A percentile compares a stretch with the other conserved stretches of the same genome.
These are phyloP conservation scores for Aspergillus fumigatus DNA, from an alignment of 2,329 filamentous ascomycete genomes.

Conservation along the genomic window DNA sequence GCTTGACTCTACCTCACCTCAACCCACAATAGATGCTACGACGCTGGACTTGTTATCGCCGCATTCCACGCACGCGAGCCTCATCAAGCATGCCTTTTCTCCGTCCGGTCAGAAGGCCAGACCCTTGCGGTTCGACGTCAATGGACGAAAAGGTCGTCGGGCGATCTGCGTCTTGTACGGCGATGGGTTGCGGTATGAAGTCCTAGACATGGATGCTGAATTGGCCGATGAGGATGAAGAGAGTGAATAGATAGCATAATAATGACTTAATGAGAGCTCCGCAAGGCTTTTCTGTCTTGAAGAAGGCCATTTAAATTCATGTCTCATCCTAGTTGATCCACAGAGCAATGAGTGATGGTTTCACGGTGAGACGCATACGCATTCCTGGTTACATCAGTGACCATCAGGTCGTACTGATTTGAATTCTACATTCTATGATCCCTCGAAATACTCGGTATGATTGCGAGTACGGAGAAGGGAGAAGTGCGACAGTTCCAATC, in stretches of 20 bases:
- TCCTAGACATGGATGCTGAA: conserved; percentile 52
- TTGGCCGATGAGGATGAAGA: conserved; percentile 27
- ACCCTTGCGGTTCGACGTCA: conserved; percentile 50
- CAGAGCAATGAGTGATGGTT: conserved; percentile 14
- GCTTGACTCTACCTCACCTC: conserved; percentile 5
- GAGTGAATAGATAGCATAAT: conserved; percentile 13
- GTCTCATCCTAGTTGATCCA: background rate
- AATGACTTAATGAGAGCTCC: background rate
- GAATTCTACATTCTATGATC: background rate
- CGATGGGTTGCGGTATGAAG: conserved; percentile 50
- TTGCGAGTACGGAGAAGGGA: background rate
- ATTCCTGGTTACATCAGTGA: background rate
- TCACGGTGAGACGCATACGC: background rate
- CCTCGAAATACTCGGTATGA: background rate
- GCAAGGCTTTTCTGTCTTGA: background rate
- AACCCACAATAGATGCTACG: conserved; percentile 9
- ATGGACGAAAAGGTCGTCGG: conserved; percentile 51
- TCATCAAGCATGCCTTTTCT: conserved; percentile 47
- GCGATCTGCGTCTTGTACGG: conserved; percentile 53
- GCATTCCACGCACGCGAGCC: conserved; percentile 12
- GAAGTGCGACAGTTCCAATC: background rate
- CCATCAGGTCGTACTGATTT: background rate
- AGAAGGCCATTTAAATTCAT: background rate
- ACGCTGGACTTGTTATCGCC: conserved; percentile 18
- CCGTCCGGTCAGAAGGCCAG: conserved; percentile 40